These are phyloP conservation scores for Xanthoconium separans DNA, from an alignment of 1,284 basidiomycete species.

Conservation along the genomic window DNA sequence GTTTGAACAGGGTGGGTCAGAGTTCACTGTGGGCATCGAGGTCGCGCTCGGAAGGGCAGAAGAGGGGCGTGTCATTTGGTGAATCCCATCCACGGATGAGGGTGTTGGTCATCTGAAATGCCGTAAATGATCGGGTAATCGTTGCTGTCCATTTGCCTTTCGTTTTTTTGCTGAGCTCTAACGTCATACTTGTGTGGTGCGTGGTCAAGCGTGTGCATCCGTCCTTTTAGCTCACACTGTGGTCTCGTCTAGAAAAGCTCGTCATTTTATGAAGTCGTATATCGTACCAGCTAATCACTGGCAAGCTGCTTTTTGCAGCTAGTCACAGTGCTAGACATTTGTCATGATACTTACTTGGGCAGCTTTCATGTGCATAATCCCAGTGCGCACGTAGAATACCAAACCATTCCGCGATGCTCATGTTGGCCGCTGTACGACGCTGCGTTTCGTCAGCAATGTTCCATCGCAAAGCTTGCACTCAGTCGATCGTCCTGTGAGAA, in stretches of 20 bases:
- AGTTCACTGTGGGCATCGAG: constrained; percentile 32
- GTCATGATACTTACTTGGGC: constrained; percentile 12
- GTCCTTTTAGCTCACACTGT: constrained; percentile 1
- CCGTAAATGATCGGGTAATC: constrained; percentile 16
- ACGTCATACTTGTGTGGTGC: constrained; percentile 10
- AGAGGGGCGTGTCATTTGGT: constrained; percentile 33
- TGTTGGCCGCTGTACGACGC: not conserved
- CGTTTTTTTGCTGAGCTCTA: not conserved
- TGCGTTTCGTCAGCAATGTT: not conserved
- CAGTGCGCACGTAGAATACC: constrained; percentile 5
- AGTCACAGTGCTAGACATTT: constrained; percentile 5
- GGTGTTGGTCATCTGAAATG: constrained; percentile 3
- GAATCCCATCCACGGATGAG: constrained; percentile 4
- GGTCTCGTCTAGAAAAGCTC: not conserved
- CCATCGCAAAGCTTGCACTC: not conserved
- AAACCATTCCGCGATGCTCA: constrained; percentile 1
- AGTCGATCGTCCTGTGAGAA: not conserved
- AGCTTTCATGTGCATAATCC: constrained; percentile 25
- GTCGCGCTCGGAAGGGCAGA: constrained; percentile 35
- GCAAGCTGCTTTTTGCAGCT: not conserved
- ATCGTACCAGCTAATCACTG: constrained; percentile 18
- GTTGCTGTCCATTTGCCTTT: constrained; percentile 14
- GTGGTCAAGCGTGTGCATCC: constrained; percentile 1
- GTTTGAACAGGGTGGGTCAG: constrained; percentile 31
- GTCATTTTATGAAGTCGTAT: constrained; percentile 5